Conservation (phyloP, 768 basidiomycete species). For the Sporobolomyces roseus region DNA sequence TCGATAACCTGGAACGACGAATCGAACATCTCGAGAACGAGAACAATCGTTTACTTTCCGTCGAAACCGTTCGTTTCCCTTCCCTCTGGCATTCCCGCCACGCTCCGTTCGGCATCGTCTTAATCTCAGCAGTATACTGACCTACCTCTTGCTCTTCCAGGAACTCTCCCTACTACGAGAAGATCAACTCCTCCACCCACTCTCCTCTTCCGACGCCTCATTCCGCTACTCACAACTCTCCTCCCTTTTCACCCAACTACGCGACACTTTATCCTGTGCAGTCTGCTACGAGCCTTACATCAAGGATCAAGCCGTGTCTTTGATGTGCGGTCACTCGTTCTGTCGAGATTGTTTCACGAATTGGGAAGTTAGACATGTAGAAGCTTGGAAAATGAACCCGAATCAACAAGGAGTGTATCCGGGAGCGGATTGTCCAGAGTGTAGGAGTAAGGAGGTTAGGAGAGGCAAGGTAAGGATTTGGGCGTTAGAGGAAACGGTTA, state of each 20-base stretch:
- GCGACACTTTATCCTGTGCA: constrained; percentile 24
- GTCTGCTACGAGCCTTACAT: constrained; percentile 31
- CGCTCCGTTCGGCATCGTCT: too few species aligned
- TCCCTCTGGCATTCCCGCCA: neutral
- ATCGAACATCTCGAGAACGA: constrained; percentile 9
- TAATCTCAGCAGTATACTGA: too few species aligned
- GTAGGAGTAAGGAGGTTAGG: constrained; percentile 13
- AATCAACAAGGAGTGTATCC: constrained; percentile 8
- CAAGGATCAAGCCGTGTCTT: neutral
- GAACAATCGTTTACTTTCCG: constrained; percentile 3
- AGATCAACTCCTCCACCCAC: constrained; percentile 15
- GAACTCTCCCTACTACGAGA: constrained; percentile 10
- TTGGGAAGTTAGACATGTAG: constrained; percentile 20
- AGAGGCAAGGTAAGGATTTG: constrained; percentile 25
- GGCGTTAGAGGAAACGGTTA: constrained; percentile 25
- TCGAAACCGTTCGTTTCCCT: constrained; percentile 9
- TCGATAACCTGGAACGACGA: constrained; percentile 14
- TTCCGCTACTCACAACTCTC: constrained; percentile 18
- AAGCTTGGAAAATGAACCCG: constrained; percentile 14
- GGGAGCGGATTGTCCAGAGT: constrained; percentile 32
- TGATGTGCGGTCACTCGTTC: constrained; percentile 33
- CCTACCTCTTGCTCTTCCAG: neutral
- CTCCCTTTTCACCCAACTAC: constrained; percentile 2
- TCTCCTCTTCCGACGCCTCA: constrained; percentile 2
- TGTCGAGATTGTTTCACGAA: constrained; percentile 10